Conservation (phyloP, 257 asterid genomes). For the Handroanthus guayacan region DNA sequence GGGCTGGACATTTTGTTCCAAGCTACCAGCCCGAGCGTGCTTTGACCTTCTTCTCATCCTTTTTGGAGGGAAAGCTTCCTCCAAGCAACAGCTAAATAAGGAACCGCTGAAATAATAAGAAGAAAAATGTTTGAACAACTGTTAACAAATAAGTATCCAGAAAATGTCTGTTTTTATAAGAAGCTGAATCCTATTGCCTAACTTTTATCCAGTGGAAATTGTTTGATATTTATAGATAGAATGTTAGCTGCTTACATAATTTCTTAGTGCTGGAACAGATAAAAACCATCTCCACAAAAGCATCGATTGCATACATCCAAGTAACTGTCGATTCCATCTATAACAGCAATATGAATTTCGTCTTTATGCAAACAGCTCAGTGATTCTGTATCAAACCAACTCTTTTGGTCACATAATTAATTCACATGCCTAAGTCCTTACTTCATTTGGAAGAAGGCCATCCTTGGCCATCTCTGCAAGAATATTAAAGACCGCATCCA, state of each 20-base stretch:
- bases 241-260: too few relatives aligned
- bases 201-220: too few relatives aligned
- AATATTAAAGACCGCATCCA: constrained; percentile 70
- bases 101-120: not conserved
- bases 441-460: constrained; percentile 84
- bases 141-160: too few relatives aligned
- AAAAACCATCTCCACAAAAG: too few relatives aligned
- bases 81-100: not conserved
- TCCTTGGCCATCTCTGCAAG: constrained; percentile 82
- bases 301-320: not conserved
- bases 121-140: not conserved
- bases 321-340: not conserved
- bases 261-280: too few relatives aligned
- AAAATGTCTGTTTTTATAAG: too few relatives aligned
- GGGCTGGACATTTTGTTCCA: constrained; percentile 50
- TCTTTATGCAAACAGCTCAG: not conserved
- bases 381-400: not conserved
- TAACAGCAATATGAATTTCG: not conserved
- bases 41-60: constrained; percentile 46
- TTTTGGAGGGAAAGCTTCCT: constrained; percentile 41
- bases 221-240: too few relatives aligned
- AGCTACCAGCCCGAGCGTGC: constrained; percentile 49
- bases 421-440: constrained; percentile 44
- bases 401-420: not conserved
- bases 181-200: too few relatives aligned